These are phyloP conservation scores for Diaporthe amygdali DNA, from an alignment of 2,329 filamentous ascomycete species.

Conservation along the genomic window DNA sequence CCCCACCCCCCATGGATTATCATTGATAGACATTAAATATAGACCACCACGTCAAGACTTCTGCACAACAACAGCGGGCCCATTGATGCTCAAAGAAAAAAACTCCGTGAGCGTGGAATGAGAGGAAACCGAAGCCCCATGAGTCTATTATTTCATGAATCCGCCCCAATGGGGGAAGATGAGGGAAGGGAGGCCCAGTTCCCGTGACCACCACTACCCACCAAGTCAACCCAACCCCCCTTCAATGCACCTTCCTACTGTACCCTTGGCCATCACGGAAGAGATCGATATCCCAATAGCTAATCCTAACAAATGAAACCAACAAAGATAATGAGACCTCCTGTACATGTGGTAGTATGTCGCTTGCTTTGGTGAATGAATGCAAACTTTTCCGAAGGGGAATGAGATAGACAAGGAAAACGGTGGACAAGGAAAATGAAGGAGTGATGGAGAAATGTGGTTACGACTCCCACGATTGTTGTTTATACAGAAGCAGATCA, in stretches of 20 bases:
- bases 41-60: too few relatives aligned
- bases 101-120: background rate
- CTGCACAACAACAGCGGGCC: background rate
- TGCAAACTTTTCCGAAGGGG: slow-evolving; percentile 2
- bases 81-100: background rate
- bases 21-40: too few relatives aligned
- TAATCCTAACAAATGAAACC: slow-evolving; percentile 5
- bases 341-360: slow-evolving; percentile 4
- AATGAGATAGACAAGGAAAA: background rate
- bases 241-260: background rate
- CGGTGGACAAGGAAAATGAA: background rate
- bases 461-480: slow-evolving; percentile 20
- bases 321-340: background rate
- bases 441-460: slow-evolving; percentile 19
- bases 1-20: too few relatives aligned
- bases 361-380: slow-evolving; percentile 10
- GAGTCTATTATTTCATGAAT: slow-evolving; percentile 12
- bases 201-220: background rate
- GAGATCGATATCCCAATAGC: background rate
- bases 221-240: too few relatives aligned
- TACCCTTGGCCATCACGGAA: background rate
- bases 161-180: background rate
- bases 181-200: background rate
- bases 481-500: slow-evolving; percentile 28
- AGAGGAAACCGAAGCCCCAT: slow-evolving; percentile 5